Percentiles rank a stretch among this genome's conserved stretches.
These are phyloP conservation scores for Akanthomyces muscarius DNA, from an alignment of 2,329 filamentous ascomycete genomes.

Conservation along the genomic window DNA sequence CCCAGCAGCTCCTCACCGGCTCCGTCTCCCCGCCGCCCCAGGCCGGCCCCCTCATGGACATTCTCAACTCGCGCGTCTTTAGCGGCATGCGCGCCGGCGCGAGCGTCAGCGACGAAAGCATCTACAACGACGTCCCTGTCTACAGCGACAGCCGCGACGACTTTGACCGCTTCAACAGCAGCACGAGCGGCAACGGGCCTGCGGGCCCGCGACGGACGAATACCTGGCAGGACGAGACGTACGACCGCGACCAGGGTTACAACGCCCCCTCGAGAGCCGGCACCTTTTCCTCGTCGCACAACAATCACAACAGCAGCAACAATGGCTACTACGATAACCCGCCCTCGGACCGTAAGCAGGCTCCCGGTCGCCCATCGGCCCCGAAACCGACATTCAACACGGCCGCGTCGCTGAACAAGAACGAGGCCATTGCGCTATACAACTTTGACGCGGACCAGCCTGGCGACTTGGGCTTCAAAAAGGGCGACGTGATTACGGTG, in stretches of 20 bases:
- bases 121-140: slow-evolving; percentile 92
- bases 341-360: slow-evolving; percentile 41
- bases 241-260: slow-evolving; percentile 54
- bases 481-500: slow-evolving; percentile 93
- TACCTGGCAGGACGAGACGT: slow-evolving; percentile 74
- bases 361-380: slow-evolving; percentile 74
- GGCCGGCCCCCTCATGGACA: slow-evolving; percentile 76
- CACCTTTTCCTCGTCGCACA: slow-evolving; percentile 41
- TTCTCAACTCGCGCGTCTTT: slow-evolving; percentile 83
- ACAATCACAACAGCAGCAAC: slow-evolving; percentile 45
- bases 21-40: slow-evolving; percentile 72
- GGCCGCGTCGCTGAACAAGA: slow-evolving; percentile 54
- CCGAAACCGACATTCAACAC: slow-evolving; percentile 82
- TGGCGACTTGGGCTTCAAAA: slow-evolving; percentile 92
- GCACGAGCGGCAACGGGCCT: slow-evolving; percentile 36
- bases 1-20: slow-evolving; percentile 76
- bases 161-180: slow-evolving; percentile 45
- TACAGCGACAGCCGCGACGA: slow-evolving; percentile 83
- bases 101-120: slow-evolving; percentile 49
- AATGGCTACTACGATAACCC: slow-evolving; percentile 52
- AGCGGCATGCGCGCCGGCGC: slow-evolving; percentile 53
- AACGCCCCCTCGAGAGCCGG: slow-evolving; percentile 45
- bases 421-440: slow-evolving; percentile 87
- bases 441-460: slow-evolving; percentile 93
- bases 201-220: slow-evolving; percentile 57